Conservation (phyloP, 2,329 filamentous ascomycete genomes). For the Fusarium sp. region DNA sequence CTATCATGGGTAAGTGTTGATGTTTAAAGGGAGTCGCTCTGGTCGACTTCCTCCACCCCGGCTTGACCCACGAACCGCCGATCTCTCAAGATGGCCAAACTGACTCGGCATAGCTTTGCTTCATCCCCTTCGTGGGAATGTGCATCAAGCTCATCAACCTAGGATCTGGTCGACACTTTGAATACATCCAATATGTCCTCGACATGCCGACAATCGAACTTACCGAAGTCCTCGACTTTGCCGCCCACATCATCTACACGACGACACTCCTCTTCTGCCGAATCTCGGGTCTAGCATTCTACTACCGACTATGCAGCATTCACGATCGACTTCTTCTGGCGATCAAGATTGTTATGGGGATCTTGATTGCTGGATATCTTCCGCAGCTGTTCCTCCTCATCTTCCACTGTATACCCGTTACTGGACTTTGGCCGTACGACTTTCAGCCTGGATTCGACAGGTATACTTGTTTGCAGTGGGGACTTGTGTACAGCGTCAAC, state of each 20-base stretch:
- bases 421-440: slow-evolving; percentile 63
- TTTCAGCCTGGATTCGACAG: slow-evolving; percentile 56
- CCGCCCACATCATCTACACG: slow-evolving; percentile 65
- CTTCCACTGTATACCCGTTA: slow-evolving; percentile 65
- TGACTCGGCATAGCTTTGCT: slow-evolving; percentile 44
- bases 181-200: slow-evolving; percentile 61
- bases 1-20: slow-evolving; percentile 49
- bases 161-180: slow-evolving; percentile 61
- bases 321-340: slow-evolving; percentile 51
- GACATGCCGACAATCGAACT: slow-evolving; percentile 53
- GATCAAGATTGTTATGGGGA: slow-evolving; percentile 51
- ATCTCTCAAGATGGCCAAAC: slow-evolving; percentile 8
- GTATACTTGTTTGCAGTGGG: slow-evolving; percentile 63
- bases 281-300: slow-evolving; percentile 65
- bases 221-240: slow-evolving; percentile 62
- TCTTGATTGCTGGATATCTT: slow-evolving; percentile 58
- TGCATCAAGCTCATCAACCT: slow-evolving; percentile 59
- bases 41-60: background rate
- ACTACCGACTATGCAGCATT: slow-evolving; percentile 58
- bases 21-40: background rate
- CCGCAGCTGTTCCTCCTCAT: slow-evolving; percentile 63
- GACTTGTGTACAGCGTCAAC: slow-evolving; percentile 64
- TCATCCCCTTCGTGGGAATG: slow-evolving; percentile 58
- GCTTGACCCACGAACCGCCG: slow-evolving; percentile 4
- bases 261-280: slow-evolving; percentile 62